Evolutionary conservation across 805 yeast species (phyloP).

Genomic region (Komagataella pseudopastoris): DNA sequence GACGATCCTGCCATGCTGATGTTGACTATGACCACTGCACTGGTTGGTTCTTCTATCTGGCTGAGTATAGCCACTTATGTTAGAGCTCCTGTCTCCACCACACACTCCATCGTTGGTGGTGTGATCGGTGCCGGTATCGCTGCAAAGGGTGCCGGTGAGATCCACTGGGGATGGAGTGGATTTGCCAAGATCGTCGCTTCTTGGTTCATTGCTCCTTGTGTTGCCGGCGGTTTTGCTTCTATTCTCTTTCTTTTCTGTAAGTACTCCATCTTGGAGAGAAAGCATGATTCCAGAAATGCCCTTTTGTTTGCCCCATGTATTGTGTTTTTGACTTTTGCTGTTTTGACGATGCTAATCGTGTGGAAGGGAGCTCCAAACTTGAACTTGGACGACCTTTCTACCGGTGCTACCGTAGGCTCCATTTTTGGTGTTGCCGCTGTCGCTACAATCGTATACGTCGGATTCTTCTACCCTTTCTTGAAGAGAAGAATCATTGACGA

Average conservation of each 20-base stretch:
- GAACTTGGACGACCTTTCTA: constrained; percentile 36
- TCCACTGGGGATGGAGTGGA: constrained; percentile 69
- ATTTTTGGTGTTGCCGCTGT: constrained; percentile 54
- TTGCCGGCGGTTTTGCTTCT: constrained; percentile 54
- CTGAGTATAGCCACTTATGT: constrained; percentile 49
- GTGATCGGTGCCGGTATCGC: constrained; percentile 67
- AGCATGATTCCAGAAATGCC: constrained; percentile 39
- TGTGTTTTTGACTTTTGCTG: constrained; percentile 44
- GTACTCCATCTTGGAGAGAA: constrained; percentile 46
- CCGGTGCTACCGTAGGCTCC: constrained; percentile 40
- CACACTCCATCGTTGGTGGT: constrained; percentile 70
- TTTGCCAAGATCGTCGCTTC: constrained; percentile 64
- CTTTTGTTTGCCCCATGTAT: constrained; percentile 44
- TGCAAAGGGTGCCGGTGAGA: constrained; percentile 45
- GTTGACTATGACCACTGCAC: constrained; percentile 66
- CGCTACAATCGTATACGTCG: constrained; percentile 34
- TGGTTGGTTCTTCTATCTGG: constrained; percentile 65
- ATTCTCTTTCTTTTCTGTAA: constrained; percentile 47
- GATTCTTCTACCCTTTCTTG: constrained; percentile 48
- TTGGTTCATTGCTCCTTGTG: constrained; percentile 66
- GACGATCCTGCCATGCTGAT: constrained; percentile 56
- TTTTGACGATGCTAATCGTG: constrained; percentile 63
- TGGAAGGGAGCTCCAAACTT: constrained; percentile 74
- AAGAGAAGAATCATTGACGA: constrained; percentile 42
- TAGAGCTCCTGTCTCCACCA: constrained; percentile 73